Evolutionary conservation across 495 filamentous ascomycete species (phyloP).

Genomic region (Aspergillus homomorphus): DNA sequence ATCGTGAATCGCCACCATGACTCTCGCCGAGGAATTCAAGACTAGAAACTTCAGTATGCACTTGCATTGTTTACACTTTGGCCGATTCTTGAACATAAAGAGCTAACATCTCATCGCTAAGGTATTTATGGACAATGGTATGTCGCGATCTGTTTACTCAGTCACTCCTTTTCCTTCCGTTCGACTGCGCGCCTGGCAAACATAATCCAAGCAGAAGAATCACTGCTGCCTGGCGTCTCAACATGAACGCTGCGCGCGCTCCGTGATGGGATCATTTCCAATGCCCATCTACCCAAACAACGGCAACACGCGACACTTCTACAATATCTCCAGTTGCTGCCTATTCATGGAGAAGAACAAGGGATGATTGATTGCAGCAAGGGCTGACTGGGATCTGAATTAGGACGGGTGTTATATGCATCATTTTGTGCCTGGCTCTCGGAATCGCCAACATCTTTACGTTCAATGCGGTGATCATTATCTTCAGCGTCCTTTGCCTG

Average conservation of each 20-base stretch:
- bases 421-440: constrained; percentile 91
- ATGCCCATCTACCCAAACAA: neutral
- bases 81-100: constrained; percentile 2
- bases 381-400: constrained; percentile 9
- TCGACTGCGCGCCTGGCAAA: constrained; percentile 3
- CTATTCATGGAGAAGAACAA: neutral
- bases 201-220: constrained; percentile 5
- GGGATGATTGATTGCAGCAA: neutral
- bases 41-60: constrained; percentile 96
- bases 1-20: constrained; percentile 38
- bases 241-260: constrained; percentile 22
- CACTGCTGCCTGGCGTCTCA: constrained; percentile 22
- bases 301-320: neutral
- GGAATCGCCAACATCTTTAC: constrained; percentile 91
- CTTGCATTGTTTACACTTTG: constrained; percentile 21
- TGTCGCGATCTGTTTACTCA: constrained; percentile 35
- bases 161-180: neutral
- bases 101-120: constrained; percentile 44
- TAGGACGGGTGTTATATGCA: constrained; percentile 92
- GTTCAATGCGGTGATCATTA: constrained; percentile 59
- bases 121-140: constrained; percentile 99
- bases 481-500: constrained; percentile 85
- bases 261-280: constrained; percentile 7
- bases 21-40: constrained; percentile 70
- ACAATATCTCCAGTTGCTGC: constrained; percentile 3